Evolutionary conservation across 2,329 filamentous ascomycete genomes (phyloP), one percentile per base, ranked within the genome.

Genomic region (Diaporthe aspalathi): DNA sequence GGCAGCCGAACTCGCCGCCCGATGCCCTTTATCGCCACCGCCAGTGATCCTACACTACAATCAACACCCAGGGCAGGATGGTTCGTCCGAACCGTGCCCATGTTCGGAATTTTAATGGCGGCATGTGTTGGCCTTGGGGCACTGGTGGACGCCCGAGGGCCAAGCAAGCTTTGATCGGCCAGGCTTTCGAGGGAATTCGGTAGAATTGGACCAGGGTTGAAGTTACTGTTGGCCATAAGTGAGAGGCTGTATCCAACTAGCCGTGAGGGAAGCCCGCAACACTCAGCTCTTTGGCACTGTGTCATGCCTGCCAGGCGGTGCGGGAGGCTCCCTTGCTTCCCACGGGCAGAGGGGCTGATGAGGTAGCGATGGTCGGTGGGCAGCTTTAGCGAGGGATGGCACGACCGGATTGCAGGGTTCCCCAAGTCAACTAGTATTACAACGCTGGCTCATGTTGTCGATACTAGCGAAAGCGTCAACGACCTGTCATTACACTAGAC

Each of bases 391-490:
- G 60, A 65, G 45, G n/a, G 38, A 65, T 50, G 45, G 60, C 12
- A 24, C 45, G 49, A 50, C 45, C 45, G 45, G 60, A 65, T 50
- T 65, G 27, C 60, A 65, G 60, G 60, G 60, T 65, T 65, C 45
- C 24, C 60, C 29, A 65, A 65, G 57, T 50, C 43, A 14, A n/a
- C 29, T 65, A 65, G 60, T 65, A 65, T 49, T 65, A 45, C 60
- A 22, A 65, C 60, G 60, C 45, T 65, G 60, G 60, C 45, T 65
- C 60, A 65, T 65, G 60, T 65, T 14, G 60, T 65, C 60, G 60
- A 65, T 38, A 38, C 45, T 50, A 65, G 57, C 57, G 47, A 65
- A 50, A 65, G 60, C 60, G 60, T 65, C 60, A 65, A 50, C 45
- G 27, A 38, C 45, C 60, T 65, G 60, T 65, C 60, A 65, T 65